Percentiles rank a stretch among this genome's conserved stretches.
Conservation (phyloP, 1,139 yeast species). For the Candida frijolesensis region DNA sequence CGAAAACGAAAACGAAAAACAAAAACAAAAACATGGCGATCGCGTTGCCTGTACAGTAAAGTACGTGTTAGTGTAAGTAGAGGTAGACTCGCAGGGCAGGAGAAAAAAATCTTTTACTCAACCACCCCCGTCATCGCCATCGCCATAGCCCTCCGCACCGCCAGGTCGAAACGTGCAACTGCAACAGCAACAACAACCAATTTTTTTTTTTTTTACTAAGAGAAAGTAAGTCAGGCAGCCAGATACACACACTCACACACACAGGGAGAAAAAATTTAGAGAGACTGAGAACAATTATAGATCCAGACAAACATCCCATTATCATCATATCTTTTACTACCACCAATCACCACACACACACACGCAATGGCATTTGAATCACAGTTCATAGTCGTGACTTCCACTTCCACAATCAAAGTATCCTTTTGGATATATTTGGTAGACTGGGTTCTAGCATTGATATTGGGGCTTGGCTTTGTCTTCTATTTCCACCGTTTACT, state of each 20-base stretch:
- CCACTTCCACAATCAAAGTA: conserved; percentile 22
- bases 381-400: conserved; percentile 24
- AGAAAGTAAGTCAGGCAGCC: background rate
- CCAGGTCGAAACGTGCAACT: no score
- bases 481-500: conserved; percentile 77
- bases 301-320: background rate
- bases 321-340: background rate
- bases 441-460: conserved; percentile 75
- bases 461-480: conserved; percentile 62
- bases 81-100: background rate
- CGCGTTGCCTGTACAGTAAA: background rate
- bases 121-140: no score
- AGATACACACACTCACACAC: background rate
- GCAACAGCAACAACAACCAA: no score
- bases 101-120: no score
- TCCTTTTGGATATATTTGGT: conserved; percentile 83
- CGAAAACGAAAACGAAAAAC: background rate
- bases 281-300: background rate
- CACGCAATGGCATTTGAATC: conserved; percentile 27
- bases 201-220: no score
- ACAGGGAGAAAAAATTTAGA: background rate
- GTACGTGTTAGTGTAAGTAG: no score
- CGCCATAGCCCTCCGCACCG: no score
- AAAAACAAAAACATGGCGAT: background rate
- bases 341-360: conserved; percentile 8